A percentile compares a stretch with the other conserved stretches of the same genome.
Evolutionary conservation across 352 stramenopile species (phyloP).

Genomic region (Hyaloperonospora arabidopsidis): DNA sequence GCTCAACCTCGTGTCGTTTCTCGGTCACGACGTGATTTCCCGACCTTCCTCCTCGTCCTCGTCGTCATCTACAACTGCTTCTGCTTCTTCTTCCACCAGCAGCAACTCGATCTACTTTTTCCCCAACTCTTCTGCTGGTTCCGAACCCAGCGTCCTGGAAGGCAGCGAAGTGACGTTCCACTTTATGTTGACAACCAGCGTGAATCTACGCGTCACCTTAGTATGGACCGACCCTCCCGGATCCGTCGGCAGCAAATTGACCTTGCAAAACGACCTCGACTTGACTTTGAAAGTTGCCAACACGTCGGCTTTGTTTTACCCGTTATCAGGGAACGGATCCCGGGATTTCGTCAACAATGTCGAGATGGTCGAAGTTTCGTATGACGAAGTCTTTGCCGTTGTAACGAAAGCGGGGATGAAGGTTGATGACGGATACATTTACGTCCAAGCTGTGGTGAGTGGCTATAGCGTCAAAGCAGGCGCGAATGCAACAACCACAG

Average conservation of each 20-base stretch:
- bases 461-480: slow-evolving; percentile 63
- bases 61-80: slow-evolving; percentile 5
- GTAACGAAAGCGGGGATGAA: slow-evolving; percentile 27
- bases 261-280: slow-evolving; percentile 68
- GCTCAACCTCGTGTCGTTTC: slow-evolving; percentile 47
- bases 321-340: slow-evolving; percentile 49
- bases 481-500: slow-evolving; percentile 29
- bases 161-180: slow-evolving; percentile 41
- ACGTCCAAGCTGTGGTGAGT: slow-evolving; percentile 52
- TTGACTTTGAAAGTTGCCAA: slow-evolving; percentile 48
- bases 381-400: slow-evolving; percentile 32
- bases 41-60: neutral
- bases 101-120: slow-evolving; percentile 45
- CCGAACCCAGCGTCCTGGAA: slow-evolving; percentile 47
- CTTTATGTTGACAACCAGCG: slow-evolving; percentile 43
- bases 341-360: slow-evolving; percentile 68
- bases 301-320: slow-evolving; percentile 47
- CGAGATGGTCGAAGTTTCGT: slow-evolving; percentile 68
- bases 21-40: slow-evolving; percentile 16
- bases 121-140: slow-evolving; percentile 38
- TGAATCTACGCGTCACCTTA: slow-evolving; percentile 59
- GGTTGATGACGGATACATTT: slow-evolving; percentile 32
- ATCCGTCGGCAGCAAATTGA: slow-evolving; percentile 38
- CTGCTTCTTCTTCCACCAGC: slow-evolving; percentile 11
- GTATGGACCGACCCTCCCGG: slow-evolving; percentile 67